A percentile compares a stretch with the other conserved stretches of the same genome.
These are phyloP conservation scores for Pholiota adiposa DNA, from an alignment of 1,284 basidiomycete genomes.

Conservation along the genomic window DNA sequence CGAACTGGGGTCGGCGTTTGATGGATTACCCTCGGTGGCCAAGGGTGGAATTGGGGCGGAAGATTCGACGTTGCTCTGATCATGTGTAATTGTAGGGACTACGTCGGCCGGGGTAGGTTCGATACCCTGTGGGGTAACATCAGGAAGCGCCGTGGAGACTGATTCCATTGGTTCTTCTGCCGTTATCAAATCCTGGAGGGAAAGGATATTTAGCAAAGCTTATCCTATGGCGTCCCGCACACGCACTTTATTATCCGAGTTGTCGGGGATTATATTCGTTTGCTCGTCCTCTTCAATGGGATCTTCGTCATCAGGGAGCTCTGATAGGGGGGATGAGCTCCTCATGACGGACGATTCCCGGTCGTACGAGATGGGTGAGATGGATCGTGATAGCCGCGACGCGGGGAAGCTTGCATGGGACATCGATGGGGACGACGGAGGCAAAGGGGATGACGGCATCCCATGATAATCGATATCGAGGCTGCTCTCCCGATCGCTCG, in stretches of 20 bases:
- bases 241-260: slow-evolving; percentile 16
- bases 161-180: not conserved
- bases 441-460: slow-evolving; percentile 38
- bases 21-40: not conserved
- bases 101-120: not conserved
- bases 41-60: not conserved
- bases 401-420: slow-evolving; percentile 37
- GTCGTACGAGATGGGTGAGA: slow-evolving; percentile 34
- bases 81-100: not conserved
- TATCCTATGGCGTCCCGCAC: not conserved
- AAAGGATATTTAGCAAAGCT: not conserved
- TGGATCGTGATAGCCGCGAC: slow-evolving; percentile 35
- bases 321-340: slow-evolving; percentile 32
- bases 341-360: slow-evolving; percentile 29
- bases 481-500: slow-evolving; percentile 35
- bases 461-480: slow-evolving; percentile 28
- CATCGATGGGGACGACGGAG: slow-evolving; percentile 39
- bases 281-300: slow-evolving; percentile 10
- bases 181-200: not conserved
- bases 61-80: not conserved
- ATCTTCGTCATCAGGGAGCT: slow-evolving; percentile 25
- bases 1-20: not conserved
- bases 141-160: not conserved
- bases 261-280: not conserved
- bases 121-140: not conserved